Evolutionary conservation across 1,284 basidiomycete species (phyloP).

Genomic region (Amylostereum chailletii): DNA sequence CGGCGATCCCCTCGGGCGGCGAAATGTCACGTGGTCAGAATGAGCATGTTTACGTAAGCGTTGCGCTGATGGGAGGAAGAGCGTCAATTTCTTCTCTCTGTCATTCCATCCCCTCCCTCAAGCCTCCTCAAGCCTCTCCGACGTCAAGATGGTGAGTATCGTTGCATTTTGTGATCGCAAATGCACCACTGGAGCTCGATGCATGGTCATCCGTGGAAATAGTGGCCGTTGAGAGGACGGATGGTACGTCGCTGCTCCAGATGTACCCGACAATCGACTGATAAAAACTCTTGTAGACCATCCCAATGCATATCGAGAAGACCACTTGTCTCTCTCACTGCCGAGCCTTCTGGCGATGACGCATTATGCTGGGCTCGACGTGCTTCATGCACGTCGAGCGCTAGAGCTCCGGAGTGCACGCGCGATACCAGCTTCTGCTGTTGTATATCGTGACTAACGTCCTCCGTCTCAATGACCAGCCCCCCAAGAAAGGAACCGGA

Average conservation of each 20-base stretch:
- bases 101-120: slow-evolving; percentile 5
- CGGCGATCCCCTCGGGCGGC: no score
- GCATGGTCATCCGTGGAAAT: slow-evolving; percentile 18
- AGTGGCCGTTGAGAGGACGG: slow-evolving; percentile 28
- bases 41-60: no score
- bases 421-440: slow-evolving; percentile 25
- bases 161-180: slow-evolving; percentile 10
- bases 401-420: slow-evolving; percentile 68
- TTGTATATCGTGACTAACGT: slow-evolving; percentile 39
- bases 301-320: slow-evolving; percentile 19
- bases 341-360: slow-evolving; percentile 21
- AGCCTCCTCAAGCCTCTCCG: slow-evolving; percentile 15
- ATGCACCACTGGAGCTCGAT: slow-evolving; percentile 28
- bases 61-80: background rate
- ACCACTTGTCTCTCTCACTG: slow-evolving; percentile 13
- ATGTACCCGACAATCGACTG: slow-evolving; percentile 22
- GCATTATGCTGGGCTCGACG: slow-evolving; percentile 38
- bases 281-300: slow-evolving; percentile 7
- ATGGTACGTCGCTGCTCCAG: slow-evolving; percentile 40
- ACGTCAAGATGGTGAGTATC: slow-evolving; percentile 39
- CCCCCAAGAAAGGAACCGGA: slow-evolving; percentile 62
- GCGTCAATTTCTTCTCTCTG: background rate
- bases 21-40: no score
- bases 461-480: slow-evolving; percentile 86
- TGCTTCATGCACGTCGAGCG: slow-evolving; percentile 20